Conservation (phyloP, 805 yeast genomes). For the Kodamaea hsintzibuensis region DNA sequence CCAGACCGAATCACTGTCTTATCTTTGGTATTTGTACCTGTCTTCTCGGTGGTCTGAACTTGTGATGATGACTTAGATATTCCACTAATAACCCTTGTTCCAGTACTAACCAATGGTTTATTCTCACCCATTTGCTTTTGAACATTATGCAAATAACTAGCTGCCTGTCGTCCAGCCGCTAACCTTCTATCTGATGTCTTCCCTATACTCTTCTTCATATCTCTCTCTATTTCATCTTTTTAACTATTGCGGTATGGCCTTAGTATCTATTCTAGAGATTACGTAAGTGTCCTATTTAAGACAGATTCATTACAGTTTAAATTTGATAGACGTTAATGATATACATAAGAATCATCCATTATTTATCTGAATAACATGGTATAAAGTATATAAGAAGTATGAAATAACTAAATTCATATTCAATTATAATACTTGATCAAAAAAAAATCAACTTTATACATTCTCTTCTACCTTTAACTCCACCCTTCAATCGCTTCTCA, state of each 20-base stretch:
- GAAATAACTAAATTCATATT: not conserved
- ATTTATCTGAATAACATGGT: not conserved
- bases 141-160: slow-evolving; percentile 38
- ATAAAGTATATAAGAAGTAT: not conserved
- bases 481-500: not conserved
- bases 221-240: not conserved
- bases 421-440: not conserved
- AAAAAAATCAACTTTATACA: no score
- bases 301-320: slow-evolving; percentile 19
- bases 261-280: no score
- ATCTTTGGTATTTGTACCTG: not conserved
- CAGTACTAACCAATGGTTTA: not conserved
- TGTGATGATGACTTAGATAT: not conserved
- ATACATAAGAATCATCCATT: not conserved
- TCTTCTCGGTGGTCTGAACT: not conserved
- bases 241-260: no score
- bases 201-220: not conserved
- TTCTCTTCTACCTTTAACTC: not conserved
- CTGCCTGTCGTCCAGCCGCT: slow-evolving; percentile 54
- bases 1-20: not conserved
- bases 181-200: slow-evolving; percentile 48
- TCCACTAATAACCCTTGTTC: not conserved
- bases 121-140: slow-evolving; percentile 5
- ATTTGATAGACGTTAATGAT: slow-evolving; percentile 15
- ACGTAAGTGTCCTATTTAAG: not conserved